Evolutionary conservation across 1,284 basidiomycete species (phyloP).

Genomic region (Pseudozyma sp.): DNA sequence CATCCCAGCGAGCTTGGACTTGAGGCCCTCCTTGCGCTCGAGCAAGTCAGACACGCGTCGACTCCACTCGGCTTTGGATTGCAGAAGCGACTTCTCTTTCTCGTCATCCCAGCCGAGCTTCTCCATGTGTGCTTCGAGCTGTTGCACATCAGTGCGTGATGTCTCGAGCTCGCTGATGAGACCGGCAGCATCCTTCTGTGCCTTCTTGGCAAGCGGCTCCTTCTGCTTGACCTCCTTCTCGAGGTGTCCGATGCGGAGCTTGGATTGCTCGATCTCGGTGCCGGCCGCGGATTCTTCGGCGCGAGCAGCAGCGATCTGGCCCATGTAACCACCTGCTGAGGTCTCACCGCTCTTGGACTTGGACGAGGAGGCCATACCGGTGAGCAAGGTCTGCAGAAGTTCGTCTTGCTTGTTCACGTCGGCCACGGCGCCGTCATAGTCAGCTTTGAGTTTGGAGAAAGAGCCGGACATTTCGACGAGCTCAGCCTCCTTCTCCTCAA

Average conservation of each 20-base stretch:
- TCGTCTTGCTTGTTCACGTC: slow-evolving; percentile 84
- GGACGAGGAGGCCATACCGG: slow-evolving; percentile 81
- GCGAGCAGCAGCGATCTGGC: slow-evolving; percentile 90
- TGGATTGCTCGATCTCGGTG: slow-evolving; percentile 87
- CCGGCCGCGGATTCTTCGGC: slow-evolving; percentile 80
- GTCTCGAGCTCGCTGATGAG: slow-evolving; percentile 73
- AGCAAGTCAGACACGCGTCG: slow-evolving; percentile 75
- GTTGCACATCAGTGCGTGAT: slow-evolving; percentile 73
- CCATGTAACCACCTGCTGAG: slow-evolving; percentile 90
- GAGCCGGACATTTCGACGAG: slow-evolving; percentile 39
- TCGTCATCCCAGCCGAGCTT: slow-evolving; percentile 83
- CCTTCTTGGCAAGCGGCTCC: slow-evolving; percentile 83
- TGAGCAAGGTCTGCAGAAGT: slow-evolving; percentile 93
- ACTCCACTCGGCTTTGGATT: slow-evolving; percentile 75
- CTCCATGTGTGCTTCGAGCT: slow-evolving; percentile 62
- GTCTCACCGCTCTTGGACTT: slow-evolving; percentile 73
- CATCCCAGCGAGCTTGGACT: slow-evolving; percentile 78
- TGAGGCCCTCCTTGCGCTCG: slow-evolving; percentile 80
- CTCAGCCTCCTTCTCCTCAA: slow-evolving; percentile 69
- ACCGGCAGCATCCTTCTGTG: slow-evolving; percentile 85
- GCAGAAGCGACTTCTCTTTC: slow-evolving; percentile 78
- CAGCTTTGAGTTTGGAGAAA: slow-evolving; percentile 72
- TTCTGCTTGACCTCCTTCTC: slow-evolving; percentile 84
- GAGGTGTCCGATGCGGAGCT: slow-evolving; percentile 81
- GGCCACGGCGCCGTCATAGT: slow-evolving; percentile 77